phyloP scores from a whole-genome alignment of 2,329 filamentous ascomycete genomes.

The Ambrosiella cleistominuta region DNA sequence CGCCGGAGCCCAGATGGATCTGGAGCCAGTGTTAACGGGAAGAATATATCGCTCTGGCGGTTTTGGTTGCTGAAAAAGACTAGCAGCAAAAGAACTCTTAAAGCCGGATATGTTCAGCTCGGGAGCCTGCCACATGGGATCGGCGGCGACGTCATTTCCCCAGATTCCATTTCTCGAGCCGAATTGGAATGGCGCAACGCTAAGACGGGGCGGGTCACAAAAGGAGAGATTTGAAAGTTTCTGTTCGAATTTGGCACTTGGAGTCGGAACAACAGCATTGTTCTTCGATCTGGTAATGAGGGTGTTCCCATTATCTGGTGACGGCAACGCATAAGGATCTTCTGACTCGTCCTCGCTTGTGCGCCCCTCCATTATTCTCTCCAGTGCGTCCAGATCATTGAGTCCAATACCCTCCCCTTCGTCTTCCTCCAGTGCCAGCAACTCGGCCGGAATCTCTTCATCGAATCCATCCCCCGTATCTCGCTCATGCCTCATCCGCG shows the following conservation, averaged over 20 bases:
- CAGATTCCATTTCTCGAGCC: constrained; percentile 1
- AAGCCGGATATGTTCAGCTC: constrained; percentile 12
- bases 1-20: constrained; percentile 21
- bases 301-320: background rate
- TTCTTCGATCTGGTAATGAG: background rate
- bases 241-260: background rate
- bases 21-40: constrained; percentile 18
- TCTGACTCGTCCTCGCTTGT: background rate
- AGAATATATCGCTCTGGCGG: constrained; percentile 20
- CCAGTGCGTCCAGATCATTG: constrained; percentile 17
- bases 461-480: constrained; percentile 22
- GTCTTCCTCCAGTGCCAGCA: constrained; percentile 18
- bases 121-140: constrained; percentile 13
- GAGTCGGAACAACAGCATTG: background rate
- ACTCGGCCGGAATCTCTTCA: constrained; percentile 10
- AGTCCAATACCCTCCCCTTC: constrained; percentile 22
- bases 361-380: background rate
- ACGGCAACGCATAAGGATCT: too few species aligned
- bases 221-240: background rate
- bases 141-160: constrained; percentile 2
- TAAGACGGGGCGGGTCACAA: background rate
- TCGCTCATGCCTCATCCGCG: constrained; percentile 40
- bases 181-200: background rate
- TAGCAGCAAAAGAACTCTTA: constrained; percentile 13
- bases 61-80: constrained; percentile 8